These are phyloP conservation scores for Mangifera indica DNA, from an alignment of 345 rosid species.

Conservation along the genomic window DNA sequence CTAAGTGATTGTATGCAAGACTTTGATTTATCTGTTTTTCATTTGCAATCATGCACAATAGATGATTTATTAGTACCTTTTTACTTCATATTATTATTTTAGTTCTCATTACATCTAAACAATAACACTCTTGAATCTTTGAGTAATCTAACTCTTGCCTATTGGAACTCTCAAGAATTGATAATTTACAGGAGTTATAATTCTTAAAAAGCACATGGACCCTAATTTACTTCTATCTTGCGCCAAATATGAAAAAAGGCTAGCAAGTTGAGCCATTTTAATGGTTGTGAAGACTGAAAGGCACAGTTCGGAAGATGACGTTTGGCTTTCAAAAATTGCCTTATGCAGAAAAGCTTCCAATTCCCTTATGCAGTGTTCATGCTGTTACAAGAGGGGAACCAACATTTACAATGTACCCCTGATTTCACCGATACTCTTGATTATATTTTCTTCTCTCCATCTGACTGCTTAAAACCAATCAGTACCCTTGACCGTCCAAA, in stretches of 20 bases:
- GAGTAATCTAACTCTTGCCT: not conserved
- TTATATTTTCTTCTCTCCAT: slow-evolving; percentile 74
- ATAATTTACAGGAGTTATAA: not conserved
- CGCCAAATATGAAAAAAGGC: not conserved
- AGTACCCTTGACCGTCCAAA: slow-evolving; percentile 68
- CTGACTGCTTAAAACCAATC: slow-evolving; percentile 51
- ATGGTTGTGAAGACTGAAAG: not conserved
- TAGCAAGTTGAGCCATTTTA: not conserved
- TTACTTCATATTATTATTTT: not conserved
- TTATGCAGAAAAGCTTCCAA: slow-evolving; percentile 49
- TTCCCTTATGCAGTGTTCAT: slow-evolving; percentile 68
- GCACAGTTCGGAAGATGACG: not conserved
- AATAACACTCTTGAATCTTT: not conserved
- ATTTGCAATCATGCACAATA: not conserved
- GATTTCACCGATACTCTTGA: slow-evolving; percentile 78
- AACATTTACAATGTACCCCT: slow-evolving; percentile 85
- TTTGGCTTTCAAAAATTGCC: not conserved
- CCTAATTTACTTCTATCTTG: not conserved
- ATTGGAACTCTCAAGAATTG: not conserved
- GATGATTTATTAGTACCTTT: not conserved
- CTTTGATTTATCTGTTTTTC: not conserved
- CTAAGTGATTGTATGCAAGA: slow-evolving; percentile 46
- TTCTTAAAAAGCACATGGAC: not conserved
- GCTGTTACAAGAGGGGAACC: slow-evolving; percentile 76
- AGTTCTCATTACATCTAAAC: not conserved